Evolutionary conservation across 371 early-diverging fungal genomes (phyloP), one percentile per base, ranked within the genome.

Genomic region (Dentiscutata heterogama): DNA sequence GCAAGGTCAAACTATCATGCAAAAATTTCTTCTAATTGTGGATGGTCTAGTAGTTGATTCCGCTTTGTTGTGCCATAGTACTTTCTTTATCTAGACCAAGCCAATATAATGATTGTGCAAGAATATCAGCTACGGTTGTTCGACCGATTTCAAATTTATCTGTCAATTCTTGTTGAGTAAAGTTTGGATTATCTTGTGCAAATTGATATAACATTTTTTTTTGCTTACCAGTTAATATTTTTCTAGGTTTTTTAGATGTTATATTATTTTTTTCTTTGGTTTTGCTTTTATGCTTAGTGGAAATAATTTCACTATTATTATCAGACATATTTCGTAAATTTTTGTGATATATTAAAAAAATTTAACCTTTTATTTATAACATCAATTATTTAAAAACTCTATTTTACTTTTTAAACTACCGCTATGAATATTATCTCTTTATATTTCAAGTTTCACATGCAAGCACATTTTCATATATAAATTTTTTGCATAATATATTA

Each of bases 181-280:
- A 25, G 8, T 29, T 56, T 27, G 13, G 56, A 73, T 73, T 18
- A 35, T 54, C 4, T 53, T 31, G 4, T 20, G 16, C 51, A 0
- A 29, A n/a, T 73, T 54, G 20, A 29, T 29, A 73, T 27, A 73
- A 20, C 31, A 56, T 31, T 73, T 73, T 73, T 73, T 73, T 73
- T 73, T 56, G 14, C 14, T 10, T 11, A 8, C 11, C 51, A 18
- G 0, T 73, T 73, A 73, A 73, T 29, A 27, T 27, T 27, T 73
- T 73, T 14, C 16, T 0, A 51, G 16, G 14, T 51, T 51, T 51
- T 51, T 51, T 51, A 1, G 16, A 51, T 51, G 14, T 10, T 50
- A 11, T 3, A 39, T 39, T 35, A 10, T 50, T 72, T 53, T 42
- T 22, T 68, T 64, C 3, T 64, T 64, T 63, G 10, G 29, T 16